Evolutionary conservation across 2,329 filamentous ascomycete species (phyloP), one percentile per base, ranked within the genome.

Genomic region (Claviceps sp.): DNA sequence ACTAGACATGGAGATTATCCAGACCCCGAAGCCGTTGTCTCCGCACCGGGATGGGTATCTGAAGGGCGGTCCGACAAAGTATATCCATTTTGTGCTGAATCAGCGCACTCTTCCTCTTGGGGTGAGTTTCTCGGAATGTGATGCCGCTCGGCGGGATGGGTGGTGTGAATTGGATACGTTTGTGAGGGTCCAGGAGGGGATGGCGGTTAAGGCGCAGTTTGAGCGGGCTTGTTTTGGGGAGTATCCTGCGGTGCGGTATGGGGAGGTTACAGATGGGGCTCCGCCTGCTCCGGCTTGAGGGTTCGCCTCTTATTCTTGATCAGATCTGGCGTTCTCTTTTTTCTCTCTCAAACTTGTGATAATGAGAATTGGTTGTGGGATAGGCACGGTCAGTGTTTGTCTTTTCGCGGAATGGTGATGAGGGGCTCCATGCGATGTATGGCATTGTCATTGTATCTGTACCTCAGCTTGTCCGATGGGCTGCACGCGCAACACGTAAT

Each of bases 111-210:
- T 89, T 1, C 85, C 85, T 1, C 69, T 89, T 0, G 82, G 84
- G 6, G 65, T 65, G 54, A 87, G 81, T 60, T 82, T 86, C 55
- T 66, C 76, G 1, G 77, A 81, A 54, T 89, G 86, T 59, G 83
- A 78, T 41, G 67, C 58, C 1, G 62, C 73, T 11, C 69, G 85
- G 4, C 76, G 81, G 44, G 86, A 89, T 63, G 86, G 85, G 0
- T 89, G 86, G 85, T 89, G 86, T 62, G 84, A 88, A 62, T 64
- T 89, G 48, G 73, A 74, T 3, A 81, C 81, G 0, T 88, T 89
- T 60, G 60, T 89, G 44, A 64, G 76, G 55, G 70, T 81, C 5
- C 80, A 85, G 67, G 72, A 79, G 54, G 69, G 68, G 55, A 81
- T 81, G 72, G 64, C 78, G 38, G 72, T 69, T 18, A 67, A 73